A percentile compares a stretch with the other conserved stretches of the same genome.
Conservation (phyloP, 2,329 filamentous ascomycete species). For the Cladophialophora immunda region DNA sequence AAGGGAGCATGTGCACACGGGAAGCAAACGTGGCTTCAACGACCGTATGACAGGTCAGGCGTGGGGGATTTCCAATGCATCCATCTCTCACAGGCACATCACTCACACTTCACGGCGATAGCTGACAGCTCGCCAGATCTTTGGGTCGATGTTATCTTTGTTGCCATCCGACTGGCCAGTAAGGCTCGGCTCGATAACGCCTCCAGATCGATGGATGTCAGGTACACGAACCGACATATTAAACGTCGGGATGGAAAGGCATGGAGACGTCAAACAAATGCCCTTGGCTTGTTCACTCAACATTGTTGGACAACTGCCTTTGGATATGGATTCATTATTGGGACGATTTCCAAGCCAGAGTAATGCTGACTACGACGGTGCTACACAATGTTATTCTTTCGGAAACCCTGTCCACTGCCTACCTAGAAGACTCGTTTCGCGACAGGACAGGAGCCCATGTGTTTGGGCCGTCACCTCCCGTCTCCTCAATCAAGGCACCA, state of each 20-base stretch:
- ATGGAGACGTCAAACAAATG: not conserved
- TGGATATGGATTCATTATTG: not conserved
- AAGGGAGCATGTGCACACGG: not conserved
- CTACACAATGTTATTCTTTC: not conserved
- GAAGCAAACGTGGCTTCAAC: constrained; percentile 13
- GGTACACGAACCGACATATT: constrained; percentile 1
- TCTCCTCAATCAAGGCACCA: not conserved
- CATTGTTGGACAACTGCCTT: constrained; percentile 3
- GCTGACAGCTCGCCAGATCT: constrained; percentile 34
- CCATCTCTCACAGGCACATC: constrained; percentile 22
- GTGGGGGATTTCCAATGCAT: constrained; percentile 23
- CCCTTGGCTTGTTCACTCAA: not conserved
- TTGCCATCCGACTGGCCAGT: constrained; percentile 33
- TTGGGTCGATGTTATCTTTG: constrained; percentile 31
- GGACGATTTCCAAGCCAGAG: constrained; percentile 4
- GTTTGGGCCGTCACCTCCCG: not conserved
- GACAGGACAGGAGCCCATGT: not conserved
- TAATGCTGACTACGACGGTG: constrained; percentile 4
- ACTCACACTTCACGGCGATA: not conserved
- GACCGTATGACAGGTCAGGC: constrained; percentile 29
- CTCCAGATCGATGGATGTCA: constrained; percentile 14
- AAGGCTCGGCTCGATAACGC: constrained; percentile 27
- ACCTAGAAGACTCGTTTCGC: not conserved
- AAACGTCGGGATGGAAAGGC: not conserved
- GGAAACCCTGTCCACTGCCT: not conserved